phyloP scores from a whole-genome alignment of 1,139 yeast genomes.

The Candida tunisiensis region DNA sequence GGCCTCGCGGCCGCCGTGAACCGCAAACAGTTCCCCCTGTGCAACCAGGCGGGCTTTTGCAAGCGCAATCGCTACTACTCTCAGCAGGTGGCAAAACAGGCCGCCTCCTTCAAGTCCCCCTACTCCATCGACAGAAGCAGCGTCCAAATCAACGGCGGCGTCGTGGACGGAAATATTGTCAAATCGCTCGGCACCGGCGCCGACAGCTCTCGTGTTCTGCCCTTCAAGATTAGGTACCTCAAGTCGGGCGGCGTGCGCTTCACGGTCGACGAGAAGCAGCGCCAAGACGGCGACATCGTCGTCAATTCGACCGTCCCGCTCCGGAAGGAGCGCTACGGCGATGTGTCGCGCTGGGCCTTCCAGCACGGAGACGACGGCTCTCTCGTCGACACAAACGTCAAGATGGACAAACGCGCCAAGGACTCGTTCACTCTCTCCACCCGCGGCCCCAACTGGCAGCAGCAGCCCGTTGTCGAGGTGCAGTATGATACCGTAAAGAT shows the following conservation, averaged over 20 bases:
- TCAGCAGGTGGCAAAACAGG: conserved; percentile 21
- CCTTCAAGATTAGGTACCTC: conserved; percentile 39
- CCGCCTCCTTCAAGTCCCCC: conserved; percentile 22
- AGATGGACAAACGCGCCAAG: conserved; percentile 7
- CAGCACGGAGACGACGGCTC: too few species aligned
- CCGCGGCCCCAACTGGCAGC: too few species aligned
- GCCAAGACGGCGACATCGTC: conserved; percentile 20
- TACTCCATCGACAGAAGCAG: conserved; percentile 36
- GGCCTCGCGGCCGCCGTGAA: conserved; percentile 37
- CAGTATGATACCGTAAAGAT: conserved; percentile 35
- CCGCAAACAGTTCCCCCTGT: conserved; percentile 56
- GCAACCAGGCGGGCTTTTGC: conserved; percentile 79
- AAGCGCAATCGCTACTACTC: conserved; percentile 65
- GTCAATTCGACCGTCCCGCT: conserved; percentile 7
- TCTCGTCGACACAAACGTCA: conserved; percentile 1
- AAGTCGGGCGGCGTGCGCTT: conserved; percentile 40
- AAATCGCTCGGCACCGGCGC: conserved; percentile 22
- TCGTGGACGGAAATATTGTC: conserved; percentile 27
- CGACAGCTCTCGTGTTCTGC: conserved; percentile 27
- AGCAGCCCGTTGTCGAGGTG: too few species aligned
- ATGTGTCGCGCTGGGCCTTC: too few species aligned
- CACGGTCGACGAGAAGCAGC: conserved; percentile 41
- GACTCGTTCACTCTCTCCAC: conserved; percentile 26
- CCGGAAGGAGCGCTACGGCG: conserved; percentile 34
- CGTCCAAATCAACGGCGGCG: conserved; percentile 17